Conservation (phyloP, 495 filamentous ascomycete species). For the Physcia stellaris region DNA sequence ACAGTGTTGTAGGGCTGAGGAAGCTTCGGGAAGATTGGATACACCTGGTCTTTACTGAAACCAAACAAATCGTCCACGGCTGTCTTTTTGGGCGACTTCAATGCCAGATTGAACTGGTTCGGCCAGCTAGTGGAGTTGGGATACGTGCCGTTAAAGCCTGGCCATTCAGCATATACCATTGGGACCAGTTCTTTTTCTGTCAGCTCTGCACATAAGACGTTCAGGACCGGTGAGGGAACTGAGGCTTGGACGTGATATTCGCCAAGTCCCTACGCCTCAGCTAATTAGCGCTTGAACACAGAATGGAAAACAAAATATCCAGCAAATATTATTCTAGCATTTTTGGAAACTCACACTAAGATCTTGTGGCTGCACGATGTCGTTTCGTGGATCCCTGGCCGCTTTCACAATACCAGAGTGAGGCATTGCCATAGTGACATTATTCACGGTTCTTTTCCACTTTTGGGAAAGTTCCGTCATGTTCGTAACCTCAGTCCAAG, state of each 20-base stretch:
- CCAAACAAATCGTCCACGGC: slow-evolving; percentile 36
- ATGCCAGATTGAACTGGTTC: slow-evolving; percentile 12
- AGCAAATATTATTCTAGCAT: no score
- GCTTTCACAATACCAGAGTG: slow-evolving; percentile 52
- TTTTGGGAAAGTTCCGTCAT: slow-evolving; percentile 29
- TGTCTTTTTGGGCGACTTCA: slow-evolving; percentile 35
- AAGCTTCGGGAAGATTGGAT: slow-evolving; percentile 3
- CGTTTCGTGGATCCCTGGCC: slow-evolving; percentile 41
- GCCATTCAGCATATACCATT: slow-evolving; percentile 47
- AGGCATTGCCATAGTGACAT: slow-evolving; percentile 62
- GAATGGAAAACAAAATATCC: no score
- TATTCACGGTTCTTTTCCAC: slow-evolving; percentile 46
- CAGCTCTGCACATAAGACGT: slow-evolving; percentile 58
- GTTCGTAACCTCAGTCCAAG: slow-evolving; percentile 6
- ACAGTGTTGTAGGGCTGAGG: slow-evolving; percentile 45
- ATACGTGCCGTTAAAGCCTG: slow-evolving; percentile 22
- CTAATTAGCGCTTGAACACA: no score
- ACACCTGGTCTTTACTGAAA: slow-evolving; percentile 2
- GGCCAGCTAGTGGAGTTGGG: slow-evolving; percentile 27
- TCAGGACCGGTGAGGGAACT: slow-evolving; percentile 49
- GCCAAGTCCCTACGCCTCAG: slow-evolving; percentile 50
- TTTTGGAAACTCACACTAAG: slow-evolving; percentile 19
- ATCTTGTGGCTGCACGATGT: slow-evolving; percentile 52
- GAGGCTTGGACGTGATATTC: slow-evolving; percentile 51
- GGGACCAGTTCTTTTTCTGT: slow-evolving; percentile 41